phyloP scores from a whole-genome alignment of 2,329 filamentous ascomycete genomes.

The Colletotrichum eleusines region DNA sequence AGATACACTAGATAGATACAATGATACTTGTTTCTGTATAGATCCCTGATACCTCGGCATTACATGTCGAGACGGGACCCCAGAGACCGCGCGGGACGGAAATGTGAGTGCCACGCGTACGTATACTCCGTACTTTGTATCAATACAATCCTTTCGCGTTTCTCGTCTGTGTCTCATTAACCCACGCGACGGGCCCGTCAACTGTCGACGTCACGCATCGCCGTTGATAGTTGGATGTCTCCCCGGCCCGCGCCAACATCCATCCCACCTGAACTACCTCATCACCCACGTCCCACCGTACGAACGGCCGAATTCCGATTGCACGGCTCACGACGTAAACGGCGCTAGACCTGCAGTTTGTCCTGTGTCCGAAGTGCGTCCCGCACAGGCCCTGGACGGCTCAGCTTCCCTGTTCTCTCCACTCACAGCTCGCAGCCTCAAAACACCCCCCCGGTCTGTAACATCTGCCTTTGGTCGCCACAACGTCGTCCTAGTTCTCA shows the following conservation, averaged over 20 bases:
- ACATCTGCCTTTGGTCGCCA: conserved; percentile 24
- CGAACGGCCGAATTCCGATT: neutral
- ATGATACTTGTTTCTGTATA: too few species aligned
- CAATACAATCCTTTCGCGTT: too few species aligned
- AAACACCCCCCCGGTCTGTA: conserved; percentile 29
- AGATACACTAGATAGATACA: too few species aligned
- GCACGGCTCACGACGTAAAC: neutral
- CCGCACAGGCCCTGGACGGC: neutral
- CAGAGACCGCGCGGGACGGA: neutral
- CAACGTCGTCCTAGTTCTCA: conserved; percentile 5
- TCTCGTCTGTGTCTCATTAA: conserved; percentile 15
- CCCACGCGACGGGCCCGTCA: neutral
- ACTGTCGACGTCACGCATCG: conserved; percentile 28
- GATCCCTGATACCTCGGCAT: conserved; percentile 30
- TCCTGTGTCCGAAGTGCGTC: neutral
- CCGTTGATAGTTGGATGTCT: neutral
- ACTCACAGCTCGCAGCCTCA: conserved; percentile 1
- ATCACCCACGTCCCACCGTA: neutral
- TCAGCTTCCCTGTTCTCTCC: neutral
- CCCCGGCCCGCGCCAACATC: neutral
- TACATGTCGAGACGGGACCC: conserved; percentile 9
- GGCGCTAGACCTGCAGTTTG: conserved; percentile 1
- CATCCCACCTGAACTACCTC: neutral
- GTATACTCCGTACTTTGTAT: neutral
- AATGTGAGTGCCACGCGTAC: neutral